Evolutionary conservation across 768 basidiomycete species (phyloP).

Genomic region (Gloeopeniophorella convolvens): DNA sequence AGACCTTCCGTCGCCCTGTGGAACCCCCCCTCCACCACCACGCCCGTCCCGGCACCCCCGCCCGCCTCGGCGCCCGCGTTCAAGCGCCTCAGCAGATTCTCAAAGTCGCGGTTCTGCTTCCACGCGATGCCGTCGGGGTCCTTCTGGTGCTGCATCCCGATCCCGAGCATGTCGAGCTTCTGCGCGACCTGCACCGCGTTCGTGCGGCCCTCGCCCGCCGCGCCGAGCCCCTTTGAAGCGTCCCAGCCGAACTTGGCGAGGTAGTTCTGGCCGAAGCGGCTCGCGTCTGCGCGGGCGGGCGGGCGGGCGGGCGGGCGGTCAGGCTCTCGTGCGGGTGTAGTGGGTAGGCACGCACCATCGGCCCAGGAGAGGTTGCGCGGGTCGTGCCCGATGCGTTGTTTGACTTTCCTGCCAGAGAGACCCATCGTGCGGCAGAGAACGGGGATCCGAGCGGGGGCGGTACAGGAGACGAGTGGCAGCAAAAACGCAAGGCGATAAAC

Average conservation of each 20-base stretch:
- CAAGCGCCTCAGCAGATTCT: conserved; percentile 59
- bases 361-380: conserved; percentile 82
- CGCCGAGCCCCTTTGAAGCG: conserved; percentile 66
- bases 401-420: conserved; percentile 66
- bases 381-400: conserved; percentile 74
- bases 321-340: too few relatives aligned
- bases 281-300: conserved; percentile 74
- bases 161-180: conserved; percentile 82
- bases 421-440: too few relatives aligned
- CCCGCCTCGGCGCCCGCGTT: conserved; percentile 37
- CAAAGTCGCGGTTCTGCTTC: conserved; percentile 84
- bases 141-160: conserved; percentile 64
- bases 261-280: conserved; percentile 76
- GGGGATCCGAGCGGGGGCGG: too few relatives aligned
- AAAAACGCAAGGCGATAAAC: too few relatives aligned
- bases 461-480: too few relatives aligned
- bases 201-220: conserved; percentile 61
- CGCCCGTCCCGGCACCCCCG: too few relatives aligned
- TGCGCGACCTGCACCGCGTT: conserved; percentile 71
- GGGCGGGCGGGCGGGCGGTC: too few relatives aligned
- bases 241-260: conserved; percentile 87
- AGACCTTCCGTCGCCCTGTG: too few relatives aligned
- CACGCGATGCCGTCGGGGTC: conserved; percentile 73
- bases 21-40: too few relatives aligned
- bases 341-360: conserved; percentile 49